phyloP scores from a whole-genome alignment of 352 stramenopile species.

The Pythium aquatile region DNA sequence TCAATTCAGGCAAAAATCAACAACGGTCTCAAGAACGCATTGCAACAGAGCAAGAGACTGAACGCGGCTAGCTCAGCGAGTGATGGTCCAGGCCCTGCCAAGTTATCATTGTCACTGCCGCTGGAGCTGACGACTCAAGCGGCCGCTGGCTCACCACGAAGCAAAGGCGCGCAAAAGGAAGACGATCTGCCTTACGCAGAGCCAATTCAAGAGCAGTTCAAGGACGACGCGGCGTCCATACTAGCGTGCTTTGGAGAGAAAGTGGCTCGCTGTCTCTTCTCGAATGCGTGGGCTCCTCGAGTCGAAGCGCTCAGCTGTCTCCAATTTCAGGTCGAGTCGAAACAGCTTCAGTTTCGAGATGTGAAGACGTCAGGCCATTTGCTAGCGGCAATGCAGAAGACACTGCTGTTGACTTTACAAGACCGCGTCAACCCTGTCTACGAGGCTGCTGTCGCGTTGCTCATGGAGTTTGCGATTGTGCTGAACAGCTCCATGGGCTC shows the following conservation, averaged over 20 bases:
- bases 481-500: slow-evolving; percentile 34
- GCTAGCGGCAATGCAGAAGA: slow-evolving; percentile 49
- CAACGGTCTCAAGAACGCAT: slow-evolving; percentile 62
- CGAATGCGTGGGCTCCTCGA: slow-evolving; percentile 75
- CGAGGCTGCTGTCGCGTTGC: slow-evolving; percentile 60
- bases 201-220: slow-evolving; percentile 62
- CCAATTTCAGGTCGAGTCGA: slow-evolving; percentile 61
- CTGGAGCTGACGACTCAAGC: slow-evolving; percentile 9
- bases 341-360: slow-evolving; percentile 46
- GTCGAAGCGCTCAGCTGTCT: slow-evolving; percentile 79
- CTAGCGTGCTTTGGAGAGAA: slow-evolving; percentile 70
- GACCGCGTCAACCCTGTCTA: slow-evolving; percentile 80
- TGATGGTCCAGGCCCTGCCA: neutral
- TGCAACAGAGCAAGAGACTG: slow-evolving; percentile 69
- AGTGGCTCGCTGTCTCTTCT: slow-evolving; percentile 71
- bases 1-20: slow-evolving; percentile 84
- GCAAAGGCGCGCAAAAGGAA: slow-evolving; percentile 60
- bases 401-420: slow-evolving; percentile 56
- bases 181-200: slow-evolving; percentile 81
- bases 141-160: slow-evolving; percentile 31
- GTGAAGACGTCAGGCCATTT: slow-evolving; percentile 19
- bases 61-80: slow-evolving; percentile 4
- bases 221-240: slow-evolving; percentile 42
- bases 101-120: neutral
- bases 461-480: slow-evolving; percentile 75